Evolutionary conservation across 106 monocot genomes (phyloP).

Genomic region (Iris macrosiphon): DNA sequence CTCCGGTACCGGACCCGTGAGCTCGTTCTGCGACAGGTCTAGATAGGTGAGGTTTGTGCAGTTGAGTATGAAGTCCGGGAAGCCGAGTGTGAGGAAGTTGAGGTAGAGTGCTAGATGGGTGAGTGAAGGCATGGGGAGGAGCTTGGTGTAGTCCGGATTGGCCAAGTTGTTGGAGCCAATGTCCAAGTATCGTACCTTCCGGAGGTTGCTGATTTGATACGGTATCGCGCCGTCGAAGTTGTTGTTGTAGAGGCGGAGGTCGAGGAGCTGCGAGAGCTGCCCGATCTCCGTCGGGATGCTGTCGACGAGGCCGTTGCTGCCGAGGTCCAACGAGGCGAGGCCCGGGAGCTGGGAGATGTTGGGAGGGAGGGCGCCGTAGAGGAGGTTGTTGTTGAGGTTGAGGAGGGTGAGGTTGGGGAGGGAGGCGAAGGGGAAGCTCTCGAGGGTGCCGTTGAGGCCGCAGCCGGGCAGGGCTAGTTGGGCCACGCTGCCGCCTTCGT

Average conservation of each 20-base stretch:
- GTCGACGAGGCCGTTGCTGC: conserved; percentile 25
- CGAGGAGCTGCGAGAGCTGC: conserved; percentile 22
- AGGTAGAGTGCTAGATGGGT: conserved; percentile 25
- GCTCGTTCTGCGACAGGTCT: conserved; percentile 36
- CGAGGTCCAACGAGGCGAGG: conserved; percentile 35
- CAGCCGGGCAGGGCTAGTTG: conserved; percentile 14
- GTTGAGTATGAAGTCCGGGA: conserved; percentile 52
- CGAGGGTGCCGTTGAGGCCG: conserved; percentile 38
- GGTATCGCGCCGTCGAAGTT: conserved; percentile 22
- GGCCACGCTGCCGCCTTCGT: conserved; percentile 27
- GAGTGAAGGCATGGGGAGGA: conserved; percentile 35
- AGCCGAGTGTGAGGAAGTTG: conserved; percentile 22
- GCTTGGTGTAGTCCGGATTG: conserved; percentile 24
- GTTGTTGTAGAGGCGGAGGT: conserved; percentile 51
- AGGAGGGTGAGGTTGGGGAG: conserved; percentile 36
- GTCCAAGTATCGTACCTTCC: conserved; percentile 33
- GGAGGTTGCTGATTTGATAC: conserved; percentile 36
- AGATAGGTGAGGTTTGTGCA: conserved; percentile 47
- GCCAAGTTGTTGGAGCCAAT: conserved; percentile 38
- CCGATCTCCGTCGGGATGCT: conserved; percentile 39
- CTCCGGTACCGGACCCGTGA: conserved; percentile 36
- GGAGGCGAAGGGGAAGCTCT: conserved; percentile 35
- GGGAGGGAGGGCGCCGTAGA: conserved; percentile 39
- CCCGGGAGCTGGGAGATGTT: conserved; percentile 32
- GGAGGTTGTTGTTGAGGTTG: conserved; percentile 38